phyloP scores from a whole-genome alignment of 495 filamentous ascomycete species.

The Neurospora pannonica region DNA sequence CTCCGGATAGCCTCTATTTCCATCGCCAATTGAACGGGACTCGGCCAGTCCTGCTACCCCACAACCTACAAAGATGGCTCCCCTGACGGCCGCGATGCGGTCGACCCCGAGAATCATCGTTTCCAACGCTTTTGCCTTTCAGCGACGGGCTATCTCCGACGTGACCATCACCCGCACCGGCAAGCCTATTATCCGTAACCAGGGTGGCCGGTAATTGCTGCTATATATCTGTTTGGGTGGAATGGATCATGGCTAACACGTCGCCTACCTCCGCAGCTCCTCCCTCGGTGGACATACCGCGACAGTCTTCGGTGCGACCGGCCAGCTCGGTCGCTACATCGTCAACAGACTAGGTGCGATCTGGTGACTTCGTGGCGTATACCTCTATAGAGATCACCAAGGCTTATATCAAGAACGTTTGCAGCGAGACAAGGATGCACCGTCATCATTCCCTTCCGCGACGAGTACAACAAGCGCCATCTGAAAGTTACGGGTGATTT shows the following conservation, averaged over 20 bases:
- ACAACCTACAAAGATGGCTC: constrained; percentile 35
- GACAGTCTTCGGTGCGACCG: constrained; percentile 96
- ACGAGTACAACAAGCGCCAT: constrained; percentile 96
- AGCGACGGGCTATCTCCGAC: constrained; percentile 57
- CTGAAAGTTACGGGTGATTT: constrained; percentile 92
- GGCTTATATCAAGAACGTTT: constrained; percentile 26
- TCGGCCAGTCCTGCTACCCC: constrained; percentile 24
- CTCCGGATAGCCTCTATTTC: constrained; percentile 12
- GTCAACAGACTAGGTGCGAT: constrained; percentile 81
- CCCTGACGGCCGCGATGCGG: constrained; percentile 40
- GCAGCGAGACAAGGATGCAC: constrained; percentile 84
- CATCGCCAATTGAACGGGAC: constrained; percentile 25
- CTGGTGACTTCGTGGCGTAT: neutral
- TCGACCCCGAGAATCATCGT: constrained; percentile 24
- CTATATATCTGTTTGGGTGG: constrained; percentile 11
- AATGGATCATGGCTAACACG: constrained; percentile 8
- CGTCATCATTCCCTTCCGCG: constrained; percentile 85
- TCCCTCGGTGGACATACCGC: constrained; percentile 71
- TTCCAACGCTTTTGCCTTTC: constrained; percentile 15
- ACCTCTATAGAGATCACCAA: constrained; percentile 6
- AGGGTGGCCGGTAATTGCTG: constrained; percentile 67
- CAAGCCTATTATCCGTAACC: constrained; percentile 71
- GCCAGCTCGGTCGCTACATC: constrained; percentile 93
- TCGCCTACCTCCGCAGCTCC: constrained; percentile 9
- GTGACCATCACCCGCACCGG: constrained; percentile 77